These are phyloP conservation scores for Salix brachista DNA, from an alignment of 345 rosid genomes.

Conservation along the genomic window DNA sequence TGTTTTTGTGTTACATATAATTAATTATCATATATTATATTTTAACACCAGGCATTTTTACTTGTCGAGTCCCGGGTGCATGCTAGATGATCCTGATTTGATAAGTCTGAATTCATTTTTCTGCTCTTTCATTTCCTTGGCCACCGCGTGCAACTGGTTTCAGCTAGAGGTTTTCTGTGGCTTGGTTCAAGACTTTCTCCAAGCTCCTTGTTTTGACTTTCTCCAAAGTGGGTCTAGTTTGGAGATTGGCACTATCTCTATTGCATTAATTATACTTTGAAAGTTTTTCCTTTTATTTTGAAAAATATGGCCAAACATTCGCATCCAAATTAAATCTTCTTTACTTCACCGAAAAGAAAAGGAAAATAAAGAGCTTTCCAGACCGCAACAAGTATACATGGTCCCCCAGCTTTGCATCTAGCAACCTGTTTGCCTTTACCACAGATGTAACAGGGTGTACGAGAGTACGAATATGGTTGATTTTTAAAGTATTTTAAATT, in stretches of 20 bases:
- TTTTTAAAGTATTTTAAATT: no score
- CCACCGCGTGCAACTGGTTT: no score
- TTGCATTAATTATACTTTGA: neutral
- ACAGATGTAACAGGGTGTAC: neutral
- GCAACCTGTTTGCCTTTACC: neutral
- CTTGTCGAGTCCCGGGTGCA: no score
- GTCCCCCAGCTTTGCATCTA: neutral
- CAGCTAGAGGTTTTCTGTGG: neutral
- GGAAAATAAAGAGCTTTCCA: neutral
- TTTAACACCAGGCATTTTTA: no score
- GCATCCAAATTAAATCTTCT: neutral
- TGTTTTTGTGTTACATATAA: no score
- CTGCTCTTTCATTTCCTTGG: no score
- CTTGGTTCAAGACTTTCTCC: neutral
- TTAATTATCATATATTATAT: no score
- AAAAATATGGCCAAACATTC: neutral
- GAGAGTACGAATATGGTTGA: rapidly evolving
- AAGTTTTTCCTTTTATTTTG: neutral
- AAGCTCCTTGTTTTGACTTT: neutral
- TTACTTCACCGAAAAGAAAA: neutral
- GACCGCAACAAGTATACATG: neutral
- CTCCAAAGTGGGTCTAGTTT: neutral
- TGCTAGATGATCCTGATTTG: no score
- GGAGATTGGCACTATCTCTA: neutral
- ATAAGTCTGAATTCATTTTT: no score